A percentile compares a stretch with the other conserved stretches of the same genome.
Evolutionary conservation across 345 rosid genomes (phyloP).

Genomic region (Brassica cretica): DNA sequence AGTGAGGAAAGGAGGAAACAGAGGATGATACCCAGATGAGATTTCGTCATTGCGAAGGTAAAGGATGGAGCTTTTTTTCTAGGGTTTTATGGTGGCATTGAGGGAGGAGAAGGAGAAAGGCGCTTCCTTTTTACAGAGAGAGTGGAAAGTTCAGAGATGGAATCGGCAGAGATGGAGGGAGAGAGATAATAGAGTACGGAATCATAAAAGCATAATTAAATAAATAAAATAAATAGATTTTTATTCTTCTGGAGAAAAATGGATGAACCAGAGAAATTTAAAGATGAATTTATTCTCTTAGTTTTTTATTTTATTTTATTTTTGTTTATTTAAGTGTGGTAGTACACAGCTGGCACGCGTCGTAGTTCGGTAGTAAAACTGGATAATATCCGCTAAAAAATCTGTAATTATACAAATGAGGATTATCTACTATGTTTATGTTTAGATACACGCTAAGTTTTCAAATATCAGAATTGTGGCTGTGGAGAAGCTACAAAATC

Average conservation of each 20-base stretch:
- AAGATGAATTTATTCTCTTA: constrained; percentile 3
- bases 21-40: constrained; percentile 35
- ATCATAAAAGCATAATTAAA: constrained; percentile 27
- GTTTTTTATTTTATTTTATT: not conserved
- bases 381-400: not conserved
- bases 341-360: constrained; percentile 27
- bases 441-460: not conserved
- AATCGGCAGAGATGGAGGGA: constrained; percentile 42
- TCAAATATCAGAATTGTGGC: not conserved
- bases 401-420: not conserved
- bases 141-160: constrained; percentile 21
- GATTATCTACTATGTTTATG: constrained; percentile 18
- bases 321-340: not conserved
- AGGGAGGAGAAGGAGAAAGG: constrained; percentile 18
- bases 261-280: constrained; percentile 19
- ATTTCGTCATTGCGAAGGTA: constrained; percentile 27
- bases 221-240: not conserved
- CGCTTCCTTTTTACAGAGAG: not conserved
- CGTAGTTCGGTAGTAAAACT: constrained; percentile 2
- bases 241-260: constrained; percentile 21
- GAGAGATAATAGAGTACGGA: constrained; percentile 5
- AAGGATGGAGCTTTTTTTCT: not conserved
- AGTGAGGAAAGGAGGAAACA: constrained; percentile 29
- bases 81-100: constrained; percentile 41
- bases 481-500: not conserved